These are phyloP conservation scores for Botryosphaeria dothidea DNA, from an alignment of 2,329 filamentous ascomycete species.

Conservation along the genomic window DNA sequence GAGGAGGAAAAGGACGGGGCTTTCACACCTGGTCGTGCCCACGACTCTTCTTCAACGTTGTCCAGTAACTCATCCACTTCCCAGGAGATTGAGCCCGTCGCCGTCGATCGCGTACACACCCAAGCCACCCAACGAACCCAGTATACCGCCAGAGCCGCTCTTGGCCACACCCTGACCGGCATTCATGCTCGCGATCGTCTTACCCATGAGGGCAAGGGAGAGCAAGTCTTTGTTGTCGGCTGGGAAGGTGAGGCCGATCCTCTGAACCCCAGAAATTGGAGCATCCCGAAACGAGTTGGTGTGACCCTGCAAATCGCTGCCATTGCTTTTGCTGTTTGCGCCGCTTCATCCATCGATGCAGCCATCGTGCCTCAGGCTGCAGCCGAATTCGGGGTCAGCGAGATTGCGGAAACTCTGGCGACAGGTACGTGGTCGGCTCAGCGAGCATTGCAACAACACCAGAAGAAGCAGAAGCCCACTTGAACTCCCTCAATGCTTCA, in stretches of 20 bases:
- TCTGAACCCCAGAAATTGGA: slow-evolving; percentile 41
- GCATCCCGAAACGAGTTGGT: slow-evolving; percentile 28
- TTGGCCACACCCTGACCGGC: slow-evolving; percentile 38
- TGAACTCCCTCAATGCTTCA: too few species aligned
- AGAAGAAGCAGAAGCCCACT: too few species aligned
- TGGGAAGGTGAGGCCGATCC: slow-evolving; percentile 39
- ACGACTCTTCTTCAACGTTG: slow-evolving; percentile 9
- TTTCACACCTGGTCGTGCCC: slow-evolving; percentile 18
- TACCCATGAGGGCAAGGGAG: slow-evolving; percentile 37
- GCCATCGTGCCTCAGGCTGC: slow-evolving; percentile 49
- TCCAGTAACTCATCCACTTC: slow-evolving; percentile 15
- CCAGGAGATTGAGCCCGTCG: slow-evolving; percentile 23
- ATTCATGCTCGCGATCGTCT: slow-evolving; percentile 37
- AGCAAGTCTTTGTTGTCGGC: slow-evolving; percentile 41
- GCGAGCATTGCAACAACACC: neutral
- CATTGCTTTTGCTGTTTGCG: slow-evolving; percentile 52
- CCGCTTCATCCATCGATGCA: slow-evolving; percentile 55
- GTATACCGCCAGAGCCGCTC: slow-evolving; percentile 32
- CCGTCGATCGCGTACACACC: slow-evolving; percentile 22
- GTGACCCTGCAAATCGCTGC: slow-evolving; percentile 36
- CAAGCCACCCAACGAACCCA: slow-evolving; percentile 31
- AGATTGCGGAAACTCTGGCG: slow-evolving; percentile 53
- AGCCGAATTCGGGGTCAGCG: slow-evolving; percentile 49
- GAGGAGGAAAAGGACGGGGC: slow-evolving; percentile 20
- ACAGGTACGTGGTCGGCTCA: slow-evolving; percentile 36